Percentiles rank a stretch among this genome's conserved stretches.
Evolutionary conservation across 1,139 yeast genomes (phyloP).

Genomic region (Yamadazyma mexicana): DNA sequence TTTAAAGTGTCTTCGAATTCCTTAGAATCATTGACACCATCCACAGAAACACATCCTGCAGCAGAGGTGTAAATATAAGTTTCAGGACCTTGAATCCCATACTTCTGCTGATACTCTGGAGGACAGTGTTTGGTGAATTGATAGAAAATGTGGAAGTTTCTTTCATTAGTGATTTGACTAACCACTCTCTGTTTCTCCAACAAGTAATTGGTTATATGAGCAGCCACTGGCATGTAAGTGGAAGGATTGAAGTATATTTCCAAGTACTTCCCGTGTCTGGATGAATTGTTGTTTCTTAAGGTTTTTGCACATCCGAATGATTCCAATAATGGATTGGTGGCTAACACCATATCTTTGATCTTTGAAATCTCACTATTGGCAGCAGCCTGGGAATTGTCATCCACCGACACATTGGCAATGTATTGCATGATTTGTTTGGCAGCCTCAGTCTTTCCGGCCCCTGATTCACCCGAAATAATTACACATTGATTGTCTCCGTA

Average conservation of each 20-base stretch:
- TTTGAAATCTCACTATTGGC: conserved; percentile 56
- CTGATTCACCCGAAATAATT: conserved; percentile 97
- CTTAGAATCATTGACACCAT: conserved; percentile 77
- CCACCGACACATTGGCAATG: conserved; percentile 76
- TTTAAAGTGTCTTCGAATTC: conserved; percentile 79
- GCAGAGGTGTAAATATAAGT: conserved; percentile 86
- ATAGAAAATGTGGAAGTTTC: conserved; percentile 96
- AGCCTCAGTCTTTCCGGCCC: conserved; percentile 99
- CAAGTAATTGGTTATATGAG: conserved; percentile 91
- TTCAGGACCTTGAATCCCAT: conserved; percentile 92
- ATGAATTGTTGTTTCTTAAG: conserved; percentile 90
- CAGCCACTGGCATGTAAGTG: conserved; percentile 84
- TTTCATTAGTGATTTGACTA: conserved; percentile 85
- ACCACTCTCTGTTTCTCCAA: conserved; percentile 96
- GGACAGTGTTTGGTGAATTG: conserved; percentile 93
- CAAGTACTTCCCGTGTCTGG: conserved; percentile 95
- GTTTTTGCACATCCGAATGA: conserved; percentile 99
- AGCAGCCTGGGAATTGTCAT: conserved; percentile 42
- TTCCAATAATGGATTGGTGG: conserved; percentile 94
- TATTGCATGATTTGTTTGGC: conserved; percentile 99
- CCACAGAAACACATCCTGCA: conserved; percentile 82
- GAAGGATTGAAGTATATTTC: conserved; percentile 83
- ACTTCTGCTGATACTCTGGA: conserved; percentile 76
- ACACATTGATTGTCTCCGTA: conserved; percentile 97
- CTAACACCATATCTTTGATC: conserved; percentile 96